phyloP scores from a whole-genome alignment of 1,139 yeast species.

The Geotrichum restrictum region DNA sequence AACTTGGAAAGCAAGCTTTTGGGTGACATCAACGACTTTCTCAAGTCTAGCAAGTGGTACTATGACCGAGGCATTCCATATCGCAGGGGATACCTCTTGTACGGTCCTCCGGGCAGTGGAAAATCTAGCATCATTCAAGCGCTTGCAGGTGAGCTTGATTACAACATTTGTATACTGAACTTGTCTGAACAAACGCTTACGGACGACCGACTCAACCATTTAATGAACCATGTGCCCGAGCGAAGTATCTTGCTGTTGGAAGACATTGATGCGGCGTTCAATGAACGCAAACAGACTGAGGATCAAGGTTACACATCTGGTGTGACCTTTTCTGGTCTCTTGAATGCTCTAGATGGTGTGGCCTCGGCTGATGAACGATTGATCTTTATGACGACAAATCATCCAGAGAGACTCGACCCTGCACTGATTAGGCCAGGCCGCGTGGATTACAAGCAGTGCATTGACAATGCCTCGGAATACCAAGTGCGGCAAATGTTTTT shows the following conservation, averaged over 20 bases:
- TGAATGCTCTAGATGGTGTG: conserved; percentile 96
- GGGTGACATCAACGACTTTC: conserved; percentile 73
- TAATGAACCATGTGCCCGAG: conserved; percentile 94
- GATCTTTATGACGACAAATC: conserved; percentile 97
- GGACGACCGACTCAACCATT: conserved; percentile 87
- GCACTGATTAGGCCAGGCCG: conserved; percentile 85
- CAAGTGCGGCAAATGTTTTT: conserved; percentile 82
- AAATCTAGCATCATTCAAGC: conserved; percentile 95
- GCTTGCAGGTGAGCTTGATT: conserved; percentile 91
- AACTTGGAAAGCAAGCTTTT: conserved; percentile 66
- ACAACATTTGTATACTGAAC: conserved; percentile 88
- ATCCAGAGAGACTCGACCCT: conserved; percentile 84
- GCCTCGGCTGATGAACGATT: conserved; percentile 96
- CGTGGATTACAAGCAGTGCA: conserved; percentile 75
- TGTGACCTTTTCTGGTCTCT: conserved; percentile 89
- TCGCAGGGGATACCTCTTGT: conserved; percentile 85
- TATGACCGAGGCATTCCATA: conserved; percentile 95
- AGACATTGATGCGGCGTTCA: conserved; percentile 95
- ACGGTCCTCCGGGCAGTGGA: conserved; percentile 99
- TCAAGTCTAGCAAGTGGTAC: conserved; percentile 83
- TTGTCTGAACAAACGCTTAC: conserved; percentile 86
- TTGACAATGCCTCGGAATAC: conserved; percentile 78
- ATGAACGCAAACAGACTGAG: conserved; percentile 67
- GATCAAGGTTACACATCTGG: conserved; percentile 73
- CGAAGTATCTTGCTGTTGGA: conserved; percentile 79